These are phyloP conservation scores for Mucor saturninus DNA, from an alignment of 371 early-diverging fungal species.

Conservation along the genomic window DNA sequence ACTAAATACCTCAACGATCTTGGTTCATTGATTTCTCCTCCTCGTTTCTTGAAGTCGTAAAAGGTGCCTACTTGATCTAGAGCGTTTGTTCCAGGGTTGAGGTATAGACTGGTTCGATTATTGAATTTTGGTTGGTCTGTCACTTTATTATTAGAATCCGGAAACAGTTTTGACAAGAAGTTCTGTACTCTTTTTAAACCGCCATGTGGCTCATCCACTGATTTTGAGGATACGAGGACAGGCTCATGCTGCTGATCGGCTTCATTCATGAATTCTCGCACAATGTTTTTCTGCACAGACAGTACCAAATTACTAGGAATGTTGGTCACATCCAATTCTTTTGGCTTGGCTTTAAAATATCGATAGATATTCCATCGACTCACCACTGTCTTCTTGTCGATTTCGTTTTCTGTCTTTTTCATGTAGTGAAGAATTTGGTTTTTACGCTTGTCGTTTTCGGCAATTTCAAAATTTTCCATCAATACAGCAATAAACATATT, in stretches of 20 bases:
- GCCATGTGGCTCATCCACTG: neutral
- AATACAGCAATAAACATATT: conserved; percentile 71
- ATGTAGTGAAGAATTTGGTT: conserved; percentile 59
- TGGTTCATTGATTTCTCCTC: conserved; percentile 24
- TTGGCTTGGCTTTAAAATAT: conserved; percentile 59
- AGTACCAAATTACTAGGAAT: conserved; percentile 47
- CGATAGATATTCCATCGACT: conserved; percentile 59
- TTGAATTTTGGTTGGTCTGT: neutral
- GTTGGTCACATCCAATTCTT: conserved; percentile 47
- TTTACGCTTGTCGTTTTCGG: conserved; percentile 61
- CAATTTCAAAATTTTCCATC: conserved; percentile 72
- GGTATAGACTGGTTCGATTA: conserved; percentile 15
- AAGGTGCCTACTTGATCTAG: conserved; percentile 37
- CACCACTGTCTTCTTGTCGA: conserved; percentile 47
- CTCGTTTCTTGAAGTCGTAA: conserved; percentile 27
- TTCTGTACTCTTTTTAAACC: conserved; percentile 8
- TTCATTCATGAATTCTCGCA: conserved; percentile 57
- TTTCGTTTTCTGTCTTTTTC: conserved; percentile 42
- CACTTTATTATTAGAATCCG: neutral
- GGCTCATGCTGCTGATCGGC: conserved; percentile 8
- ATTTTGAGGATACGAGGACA: neutral
- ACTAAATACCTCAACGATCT: conserved; percentile 33
- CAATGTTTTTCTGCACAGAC: conserved; percentile 53
- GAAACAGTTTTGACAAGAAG: conserved; percentile 16
- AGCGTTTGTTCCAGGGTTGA: conserved; percentile 15